Conservation (phyloP, 2,329 filamentous ascomycete species). For the Fusarium brevicatenulatum region DNA sequence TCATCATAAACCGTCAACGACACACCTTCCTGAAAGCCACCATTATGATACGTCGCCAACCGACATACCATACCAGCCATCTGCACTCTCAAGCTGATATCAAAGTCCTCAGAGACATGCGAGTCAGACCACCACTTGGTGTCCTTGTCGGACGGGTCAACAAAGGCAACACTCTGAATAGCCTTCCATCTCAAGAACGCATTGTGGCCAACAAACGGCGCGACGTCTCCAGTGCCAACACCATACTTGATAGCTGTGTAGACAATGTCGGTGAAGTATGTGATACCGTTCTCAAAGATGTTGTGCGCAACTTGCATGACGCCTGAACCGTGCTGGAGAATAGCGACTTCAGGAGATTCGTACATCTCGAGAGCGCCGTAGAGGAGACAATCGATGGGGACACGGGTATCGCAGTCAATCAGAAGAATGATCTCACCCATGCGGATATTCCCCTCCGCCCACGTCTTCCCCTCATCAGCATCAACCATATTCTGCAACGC, state of each 20-base stretch:
- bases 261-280: conserved; percentile 82
- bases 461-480: conserved; percentile 62
- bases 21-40: conserved; percentile 78
- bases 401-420: conserved; percentile 73
- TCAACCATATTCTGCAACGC: conserved; percentile 58
- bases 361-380: conserved; percentile 79
- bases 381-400: conserved; percentile 71
- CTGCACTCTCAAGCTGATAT: conserved; percentile 78
- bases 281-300: conserved; percentile 78
- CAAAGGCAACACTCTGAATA: conserved; percentile 40
- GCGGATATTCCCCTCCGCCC: conserved; percentile 67
- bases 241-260: conserved; percentile 78
- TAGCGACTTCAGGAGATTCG: conserved; percentile 73
- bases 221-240: conserved; percentile 76
- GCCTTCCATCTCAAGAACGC: conserved; percentile 74
- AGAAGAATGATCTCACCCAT: conserved; percentile 69
- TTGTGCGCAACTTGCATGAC: conserved; percentile 80
- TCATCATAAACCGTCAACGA: conserved; percentile 80
- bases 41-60: conserved; percentile 73
- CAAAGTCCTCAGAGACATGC: conserved; percentile 82
- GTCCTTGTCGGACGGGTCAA: conserved; percentile 55
- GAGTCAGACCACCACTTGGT: conserved; percentile 79
- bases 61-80: conserved; percentile 74
- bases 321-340: conserved; percentile 77
- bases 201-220: conserved; percentile 82